Evolutionary conservation across 2,329 filamentous ascomycete genomes (phyloP).

Genomic region (Monosporascus sp.): DNA sequence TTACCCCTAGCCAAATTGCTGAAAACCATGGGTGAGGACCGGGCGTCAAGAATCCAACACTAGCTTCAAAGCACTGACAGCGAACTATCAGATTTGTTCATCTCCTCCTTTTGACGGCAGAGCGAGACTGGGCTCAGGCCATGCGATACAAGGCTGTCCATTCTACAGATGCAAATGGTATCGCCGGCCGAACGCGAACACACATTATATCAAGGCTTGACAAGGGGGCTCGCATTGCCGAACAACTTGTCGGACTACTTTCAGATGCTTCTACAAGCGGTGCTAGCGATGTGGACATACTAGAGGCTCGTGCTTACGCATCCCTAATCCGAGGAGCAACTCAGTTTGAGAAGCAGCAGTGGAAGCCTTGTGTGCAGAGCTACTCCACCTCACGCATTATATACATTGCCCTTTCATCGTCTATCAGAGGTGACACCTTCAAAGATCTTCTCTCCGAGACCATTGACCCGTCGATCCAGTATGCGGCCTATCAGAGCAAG

Average conservation of each 20-base stretch:
- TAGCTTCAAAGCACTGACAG: constrained; percentile 5
- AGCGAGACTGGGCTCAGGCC: constrained; percentile 91
- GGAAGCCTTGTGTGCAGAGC: constrained; percentile 70
- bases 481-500: constrained; percentile 87
- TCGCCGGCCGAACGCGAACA: constrained; percentile 71
- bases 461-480: constrained; percentile 88
- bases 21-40: constrained; percentile 66
- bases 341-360: constrained; percentile 81
- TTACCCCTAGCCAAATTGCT: constrained; percentile 71
- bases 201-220: constrained; percentile 84
- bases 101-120: constrained; percentile 77
- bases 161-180: constrained; percentile 71
- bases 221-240: constrained; percentile 70
- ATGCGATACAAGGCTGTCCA: constrained; percentile 89
- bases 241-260: constrained; percentile 61
- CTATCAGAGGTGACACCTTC: constrained; percentile 67
- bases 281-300: constrained; percentile 63
- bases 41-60: not conserved
- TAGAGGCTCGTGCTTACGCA: constrained; percentile 83
- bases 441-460: constrained; percentile 81
- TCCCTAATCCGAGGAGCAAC: constrained; percentile 70
- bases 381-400: constrained; percentile 76
- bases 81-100: constrained; percentile 57
- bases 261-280: constrained; percentile 56
- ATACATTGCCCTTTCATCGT: constrained; percentile 68